Percentiles rank a stretch among this genome's conserved stretches.
Evolutionary conservation across 176 grass and related monocot species (phyloP).

Genomic region (Carex scoparia): DNA sequence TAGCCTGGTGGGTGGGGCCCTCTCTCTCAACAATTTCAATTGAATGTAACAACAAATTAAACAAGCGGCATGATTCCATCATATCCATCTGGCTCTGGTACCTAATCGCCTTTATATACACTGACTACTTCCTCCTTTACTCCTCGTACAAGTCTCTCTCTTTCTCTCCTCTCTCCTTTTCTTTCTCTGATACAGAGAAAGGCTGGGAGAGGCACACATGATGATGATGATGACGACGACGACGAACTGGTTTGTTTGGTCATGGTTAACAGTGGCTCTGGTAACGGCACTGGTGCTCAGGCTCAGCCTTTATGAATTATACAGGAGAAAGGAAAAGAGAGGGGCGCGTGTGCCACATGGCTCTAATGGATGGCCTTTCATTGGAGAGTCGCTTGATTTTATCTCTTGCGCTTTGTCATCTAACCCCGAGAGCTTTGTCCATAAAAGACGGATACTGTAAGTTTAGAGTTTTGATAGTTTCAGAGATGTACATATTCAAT

Average conservation of each 20-base stretch:
- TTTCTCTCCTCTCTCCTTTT: background rate
- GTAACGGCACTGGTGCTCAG: background rate
- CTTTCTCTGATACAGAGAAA: background rate
- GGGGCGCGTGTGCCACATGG: background rate
- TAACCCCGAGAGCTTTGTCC: constrained; percentile 2
- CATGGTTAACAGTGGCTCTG: background rate
- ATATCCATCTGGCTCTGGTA: background rate
- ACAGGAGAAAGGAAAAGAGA: background rate
- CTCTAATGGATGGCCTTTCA: background rate
- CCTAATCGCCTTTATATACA: background rate
- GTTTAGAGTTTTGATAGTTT: background rate
- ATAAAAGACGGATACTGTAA: background rate
- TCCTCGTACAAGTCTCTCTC: background rate
- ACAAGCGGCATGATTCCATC: background rate
- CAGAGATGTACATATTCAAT: too few relatives aligned
- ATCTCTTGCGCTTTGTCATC: background rate
- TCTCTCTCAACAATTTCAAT: background rate
- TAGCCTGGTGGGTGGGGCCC: background rate
- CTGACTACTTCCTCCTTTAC: too few relatives aligned
- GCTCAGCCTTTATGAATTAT: background rate
- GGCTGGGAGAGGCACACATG: background rate
- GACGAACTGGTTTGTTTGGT: background rate
- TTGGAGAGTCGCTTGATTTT: background rate
- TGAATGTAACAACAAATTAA: background rate
- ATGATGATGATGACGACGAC: too few relatives aligned